Evolutionary conservation across 2,329 filamentous ascomycete genomes (phyloP).

Genomic region (Fusarium equiseti): DNA sequence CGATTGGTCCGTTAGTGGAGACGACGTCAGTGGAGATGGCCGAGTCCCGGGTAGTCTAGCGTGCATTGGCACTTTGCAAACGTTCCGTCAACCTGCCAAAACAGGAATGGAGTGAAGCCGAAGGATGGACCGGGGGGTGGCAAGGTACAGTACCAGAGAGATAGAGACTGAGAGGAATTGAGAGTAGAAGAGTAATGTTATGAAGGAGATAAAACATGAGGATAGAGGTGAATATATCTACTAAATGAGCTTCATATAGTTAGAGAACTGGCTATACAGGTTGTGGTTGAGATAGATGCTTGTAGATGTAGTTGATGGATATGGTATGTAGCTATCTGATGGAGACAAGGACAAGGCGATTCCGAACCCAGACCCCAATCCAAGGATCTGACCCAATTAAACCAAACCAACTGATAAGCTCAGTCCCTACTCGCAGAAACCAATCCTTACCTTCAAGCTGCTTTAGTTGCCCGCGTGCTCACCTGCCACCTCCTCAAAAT

Average conservation of each 20-base stretch:
- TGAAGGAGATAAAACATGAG: too few species aligned
- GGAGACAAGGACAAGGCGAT: conserved; percentile 11
- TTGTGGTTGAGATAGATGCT: too few species aligned
- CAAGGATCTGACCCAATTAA: not conserved
- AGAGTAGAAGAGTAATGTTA: not conserved
- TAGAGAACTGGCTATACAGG: too few species aligned
- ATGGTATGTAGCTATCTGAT: not conserved
- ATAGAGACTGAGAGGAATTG: not conserved
- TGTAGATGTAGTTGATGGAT: too few species aligned
- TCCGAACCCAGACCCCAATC: conserved; percentile 1
- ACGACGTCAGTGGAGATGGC: conserved; percentile 23
- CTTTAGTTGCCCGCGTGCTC: conserved; percentile 10
- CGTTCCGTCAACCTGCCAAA: conserved; percentile 49
- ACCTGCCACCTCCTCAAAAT: conserved; percentile 10
- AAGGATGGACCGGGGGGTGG: conserved; percentile 40
- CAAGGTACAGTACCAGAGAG: not conserved
- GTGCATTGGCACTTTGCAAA: conserved; percentile 34
- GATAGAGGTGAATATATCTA: too few species aligned
- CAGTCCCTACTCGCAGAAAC: conserved; percentile 5
- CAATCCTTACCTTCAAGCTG: not conserved
- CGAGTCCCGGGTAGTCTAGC: conserved; percentile 21
- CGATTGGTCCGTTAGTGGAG: conserved; percentile 30
- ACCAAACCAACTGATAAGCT: conserved; percentile 29
- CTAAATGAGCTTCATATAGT: too few species aligned
- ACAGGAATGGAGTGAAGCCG: conserved; percentile 39